phyloP scores from a whole-genome alignment of 768 basidiomycete species.

The Suillus occidentalis region DNA sequence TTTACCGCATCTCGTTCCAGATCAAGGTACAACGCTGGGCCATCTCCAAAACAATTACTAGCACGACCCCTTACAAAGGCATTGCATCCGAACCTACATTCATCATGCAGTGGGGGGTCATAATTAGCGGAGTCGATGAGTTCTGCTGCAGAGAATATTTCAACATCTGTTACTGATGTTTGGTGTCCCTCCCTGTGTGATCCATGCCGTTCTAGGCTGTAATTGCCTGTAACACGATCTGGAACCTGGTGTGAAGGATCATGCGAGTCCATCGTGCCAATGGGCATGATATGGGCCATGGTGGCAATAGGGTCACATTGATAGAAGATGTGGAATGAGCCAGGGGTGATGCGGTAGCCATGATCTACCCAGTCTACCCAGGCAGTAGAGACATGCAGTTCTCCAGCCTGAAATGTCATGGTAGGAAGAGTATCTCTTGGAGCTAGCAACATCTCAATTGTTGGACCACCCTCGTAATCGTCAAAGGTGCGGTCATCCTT shows the following conservation, averaged over 20 bases:
- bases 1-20: neutral
- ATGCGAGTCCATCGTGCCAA: neutral
- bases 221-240: neutral
- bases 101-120: neutral
- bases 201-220: neutral
- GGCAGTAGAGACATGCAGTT: neutral
- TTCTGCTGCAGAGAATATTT: neutral
- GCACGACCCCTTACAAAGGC: neutral
- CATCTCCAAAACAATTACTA: neutral
- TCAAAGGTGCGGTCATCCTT: neutral
- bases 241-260: neutral
- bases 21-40: neutral
- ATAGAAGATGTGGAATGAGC: neutral
- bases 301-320: neutral
- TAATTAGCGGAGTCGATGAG: neutral
- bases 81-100: neutral
- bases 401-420: neutral
- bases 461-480: neutral
- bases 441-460: neutral
- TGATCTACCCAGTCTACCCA: neutral
- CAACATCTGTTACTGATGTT: neutral
- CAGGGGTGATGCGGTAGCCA: neutral
- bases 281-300: neutral
- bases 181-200: accelerated
- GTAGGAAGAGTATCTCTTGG: neutral